Evolutionary conservation across 768 basidiomycete genomes (phyloP).

Genomic region (Mycena rebaudengoi): DNA sequence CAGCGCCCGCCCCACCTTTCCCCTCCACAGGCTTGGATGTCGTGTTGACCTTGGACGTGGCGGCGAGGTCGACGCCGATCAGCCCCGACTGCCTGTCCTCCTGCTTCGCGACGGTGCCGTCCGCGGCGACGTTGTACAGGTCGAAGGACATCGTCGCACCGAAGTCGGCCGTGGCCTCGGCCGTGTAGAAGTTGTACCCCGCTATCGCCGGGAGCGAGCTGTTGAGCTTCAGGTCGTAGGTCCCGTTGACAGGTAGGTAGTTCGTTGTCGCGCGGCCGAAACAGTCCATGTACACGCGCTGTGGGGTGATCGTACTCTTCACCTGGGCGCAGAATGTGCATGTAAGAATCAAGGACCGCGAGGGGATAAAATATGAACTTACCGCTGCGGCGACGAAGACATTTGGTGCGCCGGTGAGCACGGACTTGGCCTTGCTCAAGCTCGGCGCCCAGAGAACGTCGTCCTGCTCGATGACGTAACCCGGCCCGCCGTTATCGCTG

Average conservation of each 20-base stretch:
- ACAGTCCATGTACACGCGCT: conserved; percentile 44
- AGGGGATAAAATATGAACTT: background rate
- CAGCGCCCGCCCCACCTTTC: background rate
- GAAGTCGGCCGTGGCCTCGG: conserved; percentile 19
- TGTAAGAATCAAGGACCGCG: conserved; percentile 24
- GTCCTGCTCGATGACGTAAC: conserved; percentile 22
- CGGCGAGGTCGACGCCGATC: conserved; percentile 11
- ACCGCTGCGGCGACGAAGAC: background rate
- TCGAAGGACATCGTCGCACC: conserved; percentile 27
- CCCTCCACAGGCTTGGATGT: conserved; percentile 9
- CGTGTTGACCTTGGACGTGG: conserved; percentile 17
- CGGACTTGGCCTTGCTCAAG: conserved; percentile 23
- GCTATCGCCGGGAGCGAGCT: conserved; percentile 33
- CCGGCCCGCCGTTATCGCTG: conserved; percentile 20
- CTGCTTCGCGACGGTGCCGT: conserved; percentile 15
- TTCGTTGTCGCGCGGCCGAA: conserved; percentile 41
- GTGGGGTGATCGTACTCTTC: conserved; percentile 38
- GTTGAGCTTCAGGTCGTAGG: conserved; percentile 41
- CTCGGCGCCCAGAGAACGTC: conserved; percentile 18
- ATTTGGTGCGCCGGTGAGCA: conserved; percentile 5
- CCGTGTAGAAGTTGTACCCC: conserved; percentile 49
- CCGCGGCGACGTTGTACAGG: conserved; percentile 1
- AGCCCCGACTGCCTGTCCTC: conserved; percentile 22
- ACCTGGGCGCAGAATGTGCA: conserved; percentile 20
- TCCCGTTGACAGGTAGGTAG: conserved; percentile 39